Evolutionary conservation across 371 early-diverging fungal genomes (phyloP).

Genomic region (Basidiobolus meristosporus): DNA sequence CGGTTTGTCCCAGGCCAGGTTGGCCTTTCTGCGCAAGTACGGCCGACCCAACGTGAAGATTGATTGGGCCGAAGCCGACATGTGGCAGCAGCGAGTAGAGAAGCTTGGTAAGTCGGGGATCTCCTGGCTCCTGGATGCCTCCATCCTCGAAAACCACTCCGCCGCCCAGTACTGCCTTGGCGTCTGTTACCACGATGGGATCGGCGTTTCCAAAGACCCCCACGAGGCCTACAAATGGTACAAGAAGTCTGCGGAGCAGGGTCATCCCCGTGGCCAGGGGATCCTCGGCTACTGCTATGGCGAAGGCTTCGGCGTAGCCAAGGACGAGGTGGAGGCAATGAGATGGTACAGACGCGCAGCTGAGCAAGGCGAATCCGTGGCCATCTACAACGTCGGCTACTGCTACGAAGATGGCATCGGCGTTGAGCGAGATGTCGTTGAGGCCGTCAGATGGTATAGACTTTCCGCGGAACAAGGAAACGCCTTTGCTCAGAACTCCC

Average conservation of each 20-base stretch:
- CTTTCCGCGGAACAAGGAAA: constrained; percentile 19
- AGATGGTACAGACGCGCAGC: constrained; percentile 44
- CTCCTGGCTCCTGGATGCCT: constrained; percentile 20
- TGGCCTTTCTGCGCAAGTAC: constrained; percentile 56
- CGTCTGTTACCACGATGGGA: constrained; percentile 4
- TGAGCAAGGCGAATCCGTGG: constrained; percentile 30
- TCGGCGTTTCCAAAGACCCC: constrained; percentile 1
- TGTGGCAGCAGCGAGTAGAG: constrained; percentile 22
- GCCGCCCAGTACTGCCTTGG: constrained; percentile 8
- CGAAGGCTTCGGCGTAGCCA: constrained; percentile 49
- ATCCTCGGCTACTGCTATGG: constrained; percentile 67
- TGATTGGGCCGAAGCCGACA: constrained; percentile 43
- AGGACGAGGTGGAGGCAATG: constrained; percentile 36
- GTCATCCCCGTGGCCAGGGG: constrained; percentile 39
- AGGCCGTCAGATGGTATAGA: constrained; percentile 33
- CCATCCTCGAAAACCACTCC: constrained; percentile 13
- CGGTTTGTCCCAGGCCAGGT: constrained; percentile 50
- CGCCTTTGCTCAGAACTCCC: constrained; percentile 53
- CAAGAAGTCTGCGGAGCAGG: constrained; percentile 15
- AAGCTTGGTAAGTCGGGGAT: constrained; percentile 12
- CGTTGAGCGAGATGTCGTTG: constrained; percentile 22
- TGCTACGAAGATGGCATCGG: constrained; percentile 71
- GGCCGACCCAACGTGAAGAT: constrained; percentile 56
- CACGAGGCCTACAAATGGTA: constrained; percentile 5
- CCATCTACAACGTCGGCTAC: constrained; percentile 64